Percentiles rank a stretch among this genome's conserved stretches.
Conservation (phyloP, 129 eudicot genomes). For the Mikania micrantha region DNA sequence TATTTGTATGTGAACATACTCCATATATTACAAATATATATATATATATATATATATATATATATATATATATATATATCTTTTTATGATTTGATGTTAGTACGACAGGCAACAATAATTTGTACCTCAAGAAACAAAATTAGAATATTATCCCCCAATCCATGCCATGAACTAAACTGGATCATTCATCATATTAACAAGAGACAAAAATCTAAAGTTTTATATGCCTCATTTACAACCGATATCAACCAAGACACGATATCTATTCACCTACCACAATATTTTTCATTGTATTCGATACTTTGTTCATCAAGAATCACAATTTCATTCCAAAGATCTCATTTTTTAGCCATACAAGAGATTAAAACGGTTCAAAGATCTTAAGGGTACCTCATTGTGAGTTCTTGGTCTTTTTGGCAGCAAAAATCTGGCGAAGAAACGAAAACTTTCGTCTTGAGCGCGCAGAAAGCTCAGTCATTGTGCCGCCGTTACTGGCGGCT, state of each 20-base stretch:
- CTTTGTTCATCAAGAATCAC: constrained; percentile 16
- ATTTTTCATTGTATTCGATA: constrained; percentile 8
- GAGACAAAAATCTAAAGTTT: constrained; percentile 25
- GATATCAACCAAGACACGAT: constrained; percentile 29
- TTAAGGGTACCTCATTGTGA: constrained; percentile 43
- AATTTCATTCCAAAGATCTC: constrained; percentile 9
- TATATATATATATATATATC: too few species aligned
- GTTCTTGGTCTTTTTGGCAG: constrained; percentile 73
- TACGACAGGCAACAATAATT: neutral
- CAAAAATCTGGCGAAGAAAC: constrained; percentile 87
- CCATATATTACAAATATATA: too few species aligned
- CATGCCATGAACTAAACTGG: constrained; percentile 8
- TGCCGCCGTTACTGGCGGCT: constrained; percentile 48
- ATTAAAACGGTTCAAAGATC: constrained; percentile 12
- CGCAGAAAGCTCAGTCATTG: constrained; percentile 52
- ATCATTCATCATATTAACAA: constrained; percentile 36
- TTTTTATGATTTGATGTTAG: neutral
- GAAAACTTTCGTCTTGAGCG: constrained; percentile 78
- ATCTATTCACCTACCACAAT: constrained; percentile 19
- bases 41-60: too few species aligned
- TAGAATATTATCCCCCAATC: neutral
- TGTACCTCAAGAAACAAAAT: constrained; percentile 8
- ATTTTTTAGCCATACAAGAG: constrained; percentile 9
- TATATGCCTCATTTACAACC: constrained; percentile 36
- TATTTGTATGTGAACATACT: too few species aligned